phyloP scores from a whole-genome alignment of 2,329 filamentous ascomycete genomes.

The Drechslerella stenobrocha region DNA sequence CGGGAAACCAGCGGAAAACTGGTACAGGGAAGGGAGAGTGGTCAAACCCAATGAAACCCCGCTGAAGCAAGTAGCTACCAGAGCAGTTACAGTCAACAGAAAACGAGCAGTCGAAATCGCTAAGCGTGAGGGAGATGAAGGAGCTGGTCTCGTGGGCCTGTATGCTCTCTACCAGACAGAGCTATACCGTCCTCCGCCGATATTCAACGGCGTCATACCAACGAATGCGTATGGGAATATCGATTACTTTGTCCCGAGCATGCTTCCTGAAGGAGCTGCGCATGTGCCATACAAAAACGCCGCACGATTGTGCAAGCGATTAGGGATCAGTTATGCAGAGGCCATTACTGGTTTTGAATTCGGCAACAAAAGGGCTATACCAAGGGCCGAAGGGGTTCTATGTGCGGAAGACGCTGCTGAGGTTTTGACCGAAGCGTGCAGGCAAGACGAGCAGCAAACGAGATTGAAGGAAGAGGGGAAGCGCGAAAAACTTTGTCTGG shows the following conservation, averaged over 20 bases:
- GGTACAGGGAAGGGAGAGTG: slow-evolving; percentile 84
- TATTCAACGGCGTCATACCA: slow-evolving; percentile 66
- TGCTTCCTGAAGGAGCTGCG: slow-evolving; percentile 16
- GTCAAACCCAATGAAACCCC: slow-evolving; percentile 78
- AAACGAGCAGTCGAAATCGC: slow-evolving; percentile 87
- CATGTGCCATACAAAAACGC: slow-evolving; percentile 58
- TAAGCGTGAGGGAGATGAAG: slow-evolving; percentile 70
- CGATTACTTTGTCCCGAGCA: slow-evolving; percentile 41
- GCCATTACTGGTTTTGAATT: slow-evolving; percentile 91
- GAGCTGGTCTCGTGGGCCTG: slow-evolving; percentile 55
- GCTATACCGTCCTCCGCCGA: slow-evolving; percentile 73
- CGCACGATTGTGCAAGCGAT: slow-evolving; percentile 69
- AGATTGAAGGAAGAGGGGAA: slow-evolving; percentile 30
- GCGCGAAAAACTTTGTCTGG: slow-evolving; percentile 54
- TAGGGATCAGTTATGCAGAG: slow-evolving; percentile 83
- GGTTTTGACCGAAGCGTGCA: slow-evolving; percentile 57
- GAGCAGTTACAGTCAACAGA: slow-evolving; percentile 83
- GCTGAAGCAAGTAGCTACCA: slow-evolving; percentile 63
- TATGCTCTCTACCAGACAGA: slow-evolving; percentile 61
- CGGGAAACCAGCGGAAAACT: slow-evolving; percentile 79
- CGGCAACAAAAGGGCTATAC: slow-evolving; percentile 82
- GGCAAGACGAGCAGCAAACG: slow-evolving; percentile 28
- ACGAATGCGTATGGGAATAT: slow-evolving; percentile 94
- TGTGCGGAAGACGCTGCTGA: slow-evolving; percentile 68
- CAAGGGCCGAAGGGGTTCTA: slow-evolving; percentile 76